Percentiles rank a stretch among this genome's conserved stretches.
These are phyloP conservation scores for Stagonosporopsis rhizophila DNA, from an alignment of 2,329 filamentous ascomycete species.

Conservation along the genomic window DNA sequence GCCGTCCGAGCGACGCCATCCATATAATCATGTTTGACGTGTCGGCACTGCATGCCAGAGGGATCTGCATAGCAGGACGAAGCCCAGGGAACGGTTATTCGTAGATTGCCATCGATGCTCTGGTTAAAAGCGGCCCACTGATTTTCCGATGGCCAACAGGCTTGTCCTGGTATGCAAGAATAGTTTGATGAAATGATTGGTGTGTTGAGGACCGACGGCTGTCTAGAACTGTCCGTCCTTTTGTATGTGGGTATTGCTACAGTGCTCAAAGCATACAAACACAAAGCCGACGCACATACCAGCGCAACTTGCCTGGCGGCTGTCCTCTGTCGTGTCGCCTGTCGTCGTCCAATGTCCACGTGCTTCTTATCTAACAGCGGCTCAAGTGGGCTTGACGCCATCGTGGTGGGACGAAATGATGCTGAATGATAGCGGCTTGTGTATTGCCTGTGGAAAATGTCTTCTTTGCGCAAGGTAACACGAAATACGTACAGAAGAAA, in stretches of 20 bases:
- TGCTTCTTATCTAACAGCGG: conserved; percentile 28
- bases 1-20: conserved; percentile 34
- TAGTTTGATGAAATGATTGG: conserved; percentile 28
- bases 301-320: background rate
- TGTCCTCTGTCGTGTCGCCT: background rate
- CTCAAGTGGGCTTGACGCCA: conserved; percentile 21
- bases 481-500: background rate
- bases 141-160: conserved; percentile 45
- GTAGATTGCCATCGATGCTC: conserved; percentile 40
- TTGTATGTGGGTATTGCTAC: background rate
- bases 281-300: conserved; percentile 2
- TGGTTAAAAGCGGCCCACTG: conserved; percentile 44
- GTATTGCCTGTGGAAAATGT: background rate
- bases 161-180: conserved; percentile 46
- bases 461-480: background rate
- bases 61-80: conserved; percentile 37
- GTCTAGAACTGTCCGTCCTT: background rate
- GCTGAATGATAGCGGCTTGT: background rate
- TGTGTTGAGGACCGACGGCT: background rate
- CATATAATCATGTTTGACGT: conserved; percentile 33
- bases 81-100: conserved; percentile 42
- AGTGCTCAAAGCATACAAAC: conserved; percentile 15
- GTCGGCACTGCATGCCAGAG: conserved; percentile 30
- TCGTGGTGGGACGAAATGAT: background rate
- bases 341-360: conserved; percentile 3